Base-by-base conservation (phyloP, 345 rosid genomes). In the Ceriops tagal region DNA sequence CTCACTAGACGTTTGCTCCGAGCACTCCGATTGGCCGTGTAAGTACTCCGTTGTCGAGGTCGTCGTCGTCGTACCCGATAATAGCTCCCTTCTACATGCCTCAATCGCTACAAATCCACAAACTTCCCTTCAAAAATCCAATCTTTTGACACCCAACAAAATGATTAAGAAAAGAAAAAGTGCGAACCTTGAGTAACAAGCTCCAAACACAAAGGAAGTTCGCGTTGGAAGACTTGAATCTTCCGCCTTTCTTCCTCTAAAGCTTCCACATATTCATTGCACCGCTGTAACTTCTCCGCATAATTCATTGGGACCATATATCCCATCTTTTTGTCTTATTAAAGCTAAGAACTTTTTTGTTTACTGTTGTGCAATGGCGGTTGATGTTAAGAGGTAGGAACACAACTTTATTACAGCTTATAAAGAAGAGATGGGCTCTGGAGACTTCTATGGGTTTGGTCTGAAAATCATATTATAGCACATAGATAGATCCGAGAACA, bases 141-240 rank as follows among this genome's bases (percentile, higher is more conserved):
- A 21, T 28, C 58, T 22, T 51, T 27, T 43, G 62, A 51, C 67
- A 53, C 35, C 11, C 1, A 31, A 61, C 61, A 52, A 59, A 32
- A 37, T 5, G 16, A n/a, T 27, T 15, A 16, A 52, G 3, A 5
- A 24, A 15, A 53, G 52, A 30, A 32, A 47, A 47, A 5, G 24
- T 26, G 3, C 8, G 34, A 75, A 91, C 99, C 97, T 85, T 86
- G 93, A 21, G 88, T 86, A 28, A 95, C 99, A 65, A 95, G 97
- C 71, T 95, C 90, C 56, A 92, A 75, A 75, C 96, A 95, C 71
- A 95, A 81, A 66, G 99, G 99, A 76, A 95, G 97, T 75, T 95
- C 97, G 27, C 97, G 92, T 62, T 87, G 87, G 70, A 95, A 95
- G 51, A 95, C 97, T 64, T 83, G 90, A 77, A 95, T 90, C 84